A percentile compares a stretch with the other conserved stretches of the same genome.
Evolutionary conservation across 768 basidiomycete genomes (phyloP).

Genomic region (Pulveroboletus sp.): DNA sequence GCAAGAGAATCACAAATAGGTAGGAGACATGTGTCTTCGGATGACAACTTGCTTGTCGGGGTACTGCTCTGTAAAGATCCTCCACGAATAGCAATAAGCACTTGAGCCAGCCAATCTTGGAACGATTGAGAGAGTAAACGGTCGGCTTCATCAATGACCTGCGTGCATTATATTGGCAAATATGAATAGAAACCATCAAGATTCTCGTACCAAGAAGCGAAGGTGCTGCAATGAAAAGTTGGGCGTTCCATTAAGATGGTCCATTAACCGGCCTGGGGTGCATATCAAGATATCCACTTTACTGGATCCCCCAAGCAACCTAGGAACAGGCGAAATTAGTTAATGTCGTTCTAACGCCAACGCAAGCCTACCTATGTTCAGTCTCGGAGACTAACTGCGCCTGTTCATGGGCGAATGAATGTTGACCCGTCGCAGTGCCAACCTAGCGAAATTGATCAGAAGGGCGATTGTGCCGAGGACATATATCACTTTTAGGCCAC

Average conservation of each 20-base stretch:
- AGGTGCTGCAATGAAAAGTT: constrained; percentile 93
- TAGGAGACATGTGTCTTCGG: constrained; percentile 3
- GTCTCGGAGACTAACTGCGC: constrained; percentile 65
- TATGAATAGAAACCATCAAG: neutral
- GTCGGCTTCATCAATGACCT: constrained; percentile 98
- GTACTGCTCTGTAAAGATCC: constrained; percentile 15
- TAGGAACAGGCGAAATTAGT: constrained; percentile 23
- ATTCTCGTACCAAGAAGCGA: constrained; percentile 76
- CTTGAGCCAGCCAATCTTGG: constrained; percentile 89
- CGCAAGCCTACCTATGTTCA: constrained; percentile 41
- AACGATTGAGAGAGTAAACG: constrained; percentile 93
- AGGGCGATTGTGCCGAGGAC: neutral
- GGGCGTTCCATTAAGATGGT: constrained; percentile 82
- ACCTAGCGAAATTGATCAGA: constrained; percentile 36
- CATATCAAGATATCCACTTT: constrained; percentile 92
- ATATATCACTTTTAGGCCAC: constrained; percentile 67
- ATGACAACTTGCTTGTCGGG: constrained; percentile 1
- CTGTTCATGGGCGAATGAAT: constrained; percentile 92
- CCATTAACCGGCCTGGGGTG: constrained; percentile 92
- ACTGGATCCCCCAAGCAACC: constrained; percentile 80
- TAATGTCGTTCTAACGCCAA: neutral
- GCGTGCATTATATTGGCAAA: neutral
- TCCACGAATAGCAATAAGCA: constrained; percentile 68
- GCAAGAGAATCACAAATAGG: constrained; percentile 45
- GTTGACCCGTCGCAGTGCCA: constrained; percentile 87